phyloP scores from a whole-genome alignment of 441 rosid genomes.

The Bruguiera hainesii region DNA sequence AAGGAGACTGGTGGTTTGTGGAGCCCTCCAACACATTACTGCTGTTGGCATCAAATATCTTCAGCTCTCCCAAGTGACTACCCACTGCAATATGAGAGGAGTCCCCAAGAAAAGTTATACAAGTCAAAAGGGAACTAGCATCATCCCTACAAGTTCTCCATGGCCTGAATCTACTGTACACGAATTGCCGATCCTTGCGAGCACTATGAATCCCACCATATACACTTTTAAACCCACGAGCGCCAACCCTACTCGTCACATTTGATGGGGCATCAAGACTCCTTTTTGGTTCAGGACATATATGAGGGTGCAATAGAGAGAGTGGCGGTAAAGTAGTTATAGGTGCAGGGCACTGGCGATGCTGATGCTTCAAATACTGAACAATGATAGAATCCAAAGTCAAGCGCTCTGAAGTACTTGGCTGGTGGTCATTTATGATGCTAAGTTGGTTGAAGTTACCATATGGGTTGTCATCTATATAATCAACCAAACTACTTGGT shows the following conservation, averaged over 20 bases:
- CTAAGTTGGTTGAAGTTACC: constrained; percentile 50
- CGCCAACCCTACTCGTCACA: constrained; percentile 83
- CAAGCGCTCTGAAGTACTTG: constrained; percentile 68
- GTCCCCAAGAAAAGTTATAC: constrained; percentile 75
- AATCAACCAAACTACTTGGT: constrained; percentile 36
- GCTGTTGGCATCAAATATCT: constrained; percentile 69
- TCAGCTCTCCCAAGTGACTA: constrained; percentile 85
- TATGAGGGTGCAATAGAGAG: constrained; percentile 90
- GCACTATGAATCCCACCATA: constrained; percentile 93
- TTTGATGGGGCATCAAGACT: constrained; percentile 89
- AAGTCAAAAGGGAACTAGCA: constrained; percentile 66
- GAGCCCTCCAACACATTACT: constrained; percentile 68
- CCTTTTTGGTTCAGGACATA: constrained; percentile 95
- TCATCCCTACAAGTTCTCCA: constrained; percentile 98
- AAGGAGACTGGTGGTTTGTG: constrained; percentile 75
- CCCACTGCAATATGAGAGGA: constrained; percentile 83
- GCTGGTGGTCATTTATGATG: constrained; percentile 53
- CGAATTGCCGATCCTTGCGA: constrained; percentile 93
- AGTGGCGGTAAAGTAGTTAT: constrained; percentile 98
- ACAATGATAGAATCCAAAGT: constrained; percentile 85
- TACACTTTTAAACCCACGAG: constrained; percentile 70
- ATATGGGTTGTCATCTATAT: constrained; percentile 53
- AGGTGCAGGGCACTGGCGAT: constrained; percentile 99
- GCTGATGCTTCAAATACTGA: constrained; percentile 96
- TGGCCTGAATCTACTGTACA: constrained; percentile 92